Conservation (phyloP, 202 grass and related monocot genomes). For the Panicum hallii region DNA sequence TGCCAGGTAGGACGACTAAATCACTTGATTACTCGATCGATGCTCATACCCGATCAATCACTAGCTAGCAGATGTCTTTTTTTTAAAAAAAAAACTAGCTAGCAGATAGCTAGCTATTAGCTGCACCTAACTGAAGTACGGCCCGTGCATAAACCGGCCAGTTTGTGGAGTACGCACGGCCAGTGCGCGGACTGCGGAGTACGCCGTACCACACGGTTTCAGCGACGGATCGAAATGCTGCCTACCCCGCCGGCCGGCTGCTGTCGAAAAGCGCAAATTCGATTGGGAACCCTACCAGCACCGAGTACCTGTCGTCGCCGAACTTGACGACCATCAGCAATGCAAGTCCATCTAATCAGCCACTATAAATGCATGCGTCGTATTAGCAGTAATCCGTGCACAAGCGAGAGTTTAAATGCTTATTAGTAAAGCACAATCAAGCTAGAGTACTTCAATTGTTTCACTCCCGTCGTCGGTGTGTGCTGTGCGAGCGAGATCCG, state of each 20-base stretch:
- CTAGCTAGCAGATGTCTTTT: no score
- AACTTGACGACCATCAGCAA: neutral
- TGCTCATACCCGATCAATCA: neutral
- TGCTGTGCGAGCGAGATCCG: no score
- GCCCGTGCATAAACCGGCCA: neutral
- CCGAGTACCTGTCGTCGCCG: neutral
- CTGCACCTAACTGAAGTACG: constrained; percentile 8
- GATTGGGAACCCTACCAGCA: neutral
- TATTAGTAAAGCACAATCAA: neutral
- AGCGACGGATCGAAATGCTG: neutral
- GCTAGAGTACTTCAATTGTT: no score
- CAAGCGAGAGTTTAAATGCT: neutral
- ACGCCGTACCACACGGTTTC: neutral
- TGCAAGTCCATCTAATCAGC: neutral
- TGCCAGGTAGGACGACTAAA: neutral
- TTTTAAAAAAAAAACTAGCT: no score
- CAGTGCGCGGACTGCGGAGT: no score
- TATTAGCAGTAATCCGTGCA: neutral
- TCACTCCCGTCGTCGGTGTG: no score
- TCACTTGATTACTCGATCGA: neutral
- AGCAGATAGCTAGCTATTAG: neutral
- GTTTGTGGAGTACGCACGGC: neutral
- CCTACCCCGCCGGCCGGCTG: neutral
- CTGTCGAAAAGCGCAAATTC: neutral
- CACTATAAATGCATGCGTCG: neutral